phyloP scores from a whole-genome alignment of 2,329 filamentous ascomycete genomes.

The Penicillium decumbens region DNA sequence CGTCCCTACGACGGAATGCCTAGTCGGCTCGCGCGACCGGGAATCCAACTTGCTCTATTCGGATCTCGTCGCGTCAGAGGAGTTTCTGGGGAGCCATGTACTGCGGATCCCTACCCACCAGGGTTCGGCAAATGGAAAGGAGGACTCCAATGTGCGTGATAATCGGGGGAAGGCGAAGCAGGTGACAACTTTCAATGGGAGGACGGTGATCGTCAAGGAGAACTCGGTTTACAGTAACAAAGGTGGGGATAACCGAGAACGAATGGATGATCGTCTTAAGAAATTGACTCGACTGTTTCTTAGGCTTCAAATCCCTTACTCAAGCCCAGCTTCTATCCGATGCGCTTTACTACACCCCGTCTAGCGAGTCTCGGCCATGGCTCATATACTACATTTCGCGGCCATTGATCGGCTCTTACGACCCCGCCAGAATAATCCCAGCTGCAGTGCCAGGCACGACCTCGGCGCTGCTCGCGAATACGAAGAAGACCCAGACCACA shows the following conservation, averaged over 20 bases:
- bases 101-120: slow-evolving; percentile 67
- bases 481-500: slow-evolving; percentile 21
- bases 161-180: slow-evolving; percentile 89
- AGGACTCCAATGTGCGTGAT: slow-evolving; percentile 68
- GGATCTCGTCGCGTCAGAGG: slow-evolving; percentile 82
- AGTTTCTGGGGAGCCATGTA: slow-evolving; percentile 95
- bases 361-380: slow-evolving; percentile 88
- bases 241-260: slow-evolving; percentile 51
- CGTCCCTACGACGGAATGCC: slow-evolving; percentile 86
- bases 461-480: slow-evolving; percentile 16
- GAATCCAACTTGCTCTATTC: slow-evolving; percentile 72
- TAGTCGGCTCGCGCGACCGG: slow-evolving; percentile 80
- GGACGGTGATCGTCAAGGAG: slow-evolving; percentile 92
- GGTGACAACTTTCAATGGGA: slow-evolving; percentile 85
- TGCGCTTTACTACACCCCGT: slow-evolving; percentile 70
- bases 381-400: slow-evolving; percentile 93
- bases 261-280: neutral
- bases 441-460: slow-evolving; percentile 51
- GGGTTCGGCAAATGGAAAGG: slow-evolving; percentile 47
- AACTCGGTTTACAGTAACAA: slow-evolving; percentile 92
- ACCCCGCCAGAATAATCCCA: slow-evolving; percentile 66
- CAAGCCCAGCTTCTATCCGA: slow-evolving; percentile 85
- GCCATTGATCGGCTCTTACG: slow-evolving; percentile 77
- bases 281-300: neutral
- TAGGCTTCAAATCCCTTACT: slow-evolving; percentile 77